Evolutionary conservation across 2,329 filamentous ascomycete genomes (phyloP), one percentile per base, ranked within the genome.

Genomic region (Fusarium anthophilum): DNA sequence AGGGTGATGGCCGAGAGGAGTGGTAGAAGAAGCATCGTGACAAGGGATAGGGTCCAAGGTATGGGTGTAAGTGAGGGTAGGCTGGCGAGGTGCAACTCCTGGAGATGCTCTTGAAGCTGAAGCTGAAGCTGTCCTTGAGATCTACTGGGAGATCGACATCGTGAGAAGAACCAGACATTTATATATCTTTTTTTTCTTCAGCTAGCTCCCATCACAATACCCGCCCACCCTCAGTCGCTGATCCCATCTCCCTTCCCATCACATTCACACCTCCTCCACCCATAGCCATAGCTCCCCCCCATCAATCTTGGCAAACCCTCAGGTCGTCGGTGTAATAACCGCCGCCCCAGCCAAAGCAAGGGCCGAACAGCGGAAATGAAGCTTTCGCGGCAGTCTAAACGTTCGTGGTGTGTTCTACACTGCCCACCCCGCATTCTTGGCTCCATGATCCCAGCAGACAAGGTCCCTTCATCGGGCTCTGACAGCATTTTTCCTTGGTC

Each of bases 1-100:
- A 81, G 53, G 48, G 76, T 73, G 28, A 72, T 73, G 6, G 79
- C 66, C 4, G 78, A 78, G 44, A 82, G 69, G 35, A 82, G 53
- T 43, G 73, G 63, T 13, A 73, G 56, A 56, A 75, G 51, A 55
- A 66, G 75, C 79, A 81, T 81, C 43, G 62, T 74, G 48, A 56
- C 35, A 39, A 45, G 55, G 44, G 18, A 45, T 35, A 22, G 22
- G 8, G 35, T 20, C 20, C 47, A 38, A 55, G 43, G 37, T 15
- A 43, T 44, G 18, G 35, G 61, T 56, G 24, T 38, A 55, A 26
- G 43, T 39, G 58, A 65, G 14, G 24, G 28, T 61, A 26, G 30
- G 26, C 43, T 60, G 24, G 35, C 53, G 53, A 66, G 47, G n/a
- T 54, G 32, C 53, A 41, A 66, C 53, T 47, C 43, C 70, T 56